Evolutionary conservation across 352 stramenopile species (phyloP).

Genomic region (Phytopythium cucurbitacearum): DNA sequence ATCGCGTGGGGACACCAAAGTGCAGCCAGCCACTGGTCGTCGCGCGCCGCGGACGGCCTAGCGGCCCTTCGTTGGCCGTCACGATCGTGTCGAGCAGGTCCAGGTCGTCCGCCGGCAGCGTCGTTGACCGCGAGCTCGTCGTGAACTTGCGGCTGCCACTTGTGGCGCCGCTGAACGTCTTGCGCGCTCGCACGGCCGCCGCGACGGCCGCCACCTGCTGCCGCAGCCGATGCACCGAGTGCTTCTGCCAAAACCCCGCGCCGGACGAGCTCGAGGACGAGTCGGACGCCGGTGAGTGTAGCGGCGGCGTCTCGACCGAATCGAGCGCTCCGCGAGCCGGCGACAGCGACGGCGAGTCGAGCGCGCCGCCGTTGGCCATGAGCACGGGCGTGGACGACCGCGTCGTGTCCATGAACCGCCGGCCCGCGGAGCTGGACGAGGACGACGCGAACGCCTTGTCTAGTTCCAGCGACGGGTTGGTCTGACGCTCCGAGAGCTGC

Average conservation of each 20-base stretch:
- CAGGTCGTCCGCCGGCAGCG: slow-evolving; percentile 26
- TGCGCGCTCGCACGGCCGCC: slow-evolving; percentile 6
- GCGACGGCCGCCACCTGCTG: slow-evolving; percentile 16
- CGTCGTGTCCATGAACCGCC: no score
- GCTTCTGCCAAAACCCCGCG: slow-evolving; percentile 24
- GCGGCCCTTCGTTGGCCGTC: slow-evolving; percentile 13
- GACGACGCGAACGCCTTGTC: background rate
- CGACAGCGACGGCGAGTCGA: slow-evolving; percentile 1
- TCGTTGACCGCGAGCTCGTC: slow-evolving; percentile 23
- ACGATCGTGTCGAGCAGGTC: slow-evolving; percentile 35
- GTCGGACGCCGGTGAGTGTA: slow-evolving; percentile 8
- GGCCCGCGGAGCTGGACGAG: background rate
- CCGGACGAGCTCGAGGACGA: slow-evolving; percentile 13
- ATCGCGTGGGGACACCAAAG: background rate
- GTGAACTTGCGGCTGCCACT: slow-evolving; percentile 7
- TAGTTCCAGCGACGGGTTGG: background rate
- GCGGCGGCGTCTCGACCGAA: slow-evolving; percentile 8
- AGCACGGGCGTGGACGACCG: background rate
- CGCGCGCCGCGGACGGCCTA: no score
- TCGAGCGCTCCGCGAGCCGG: slow-evolving; percentile 6
- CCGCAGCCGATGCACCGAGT: slow-evolving; percentile 16
- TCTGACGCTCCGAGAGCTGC: background rate
- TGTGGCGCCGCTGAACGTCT: slow-evolving; percentile 1
- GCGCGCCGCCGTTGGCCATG: background rate
- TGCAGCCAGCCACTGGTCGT: no score